Base-by-base conservation (phyloP, 2,329 filamentous ascomycete genomes). In the Fusarium sterilihyphosum region DNA sequence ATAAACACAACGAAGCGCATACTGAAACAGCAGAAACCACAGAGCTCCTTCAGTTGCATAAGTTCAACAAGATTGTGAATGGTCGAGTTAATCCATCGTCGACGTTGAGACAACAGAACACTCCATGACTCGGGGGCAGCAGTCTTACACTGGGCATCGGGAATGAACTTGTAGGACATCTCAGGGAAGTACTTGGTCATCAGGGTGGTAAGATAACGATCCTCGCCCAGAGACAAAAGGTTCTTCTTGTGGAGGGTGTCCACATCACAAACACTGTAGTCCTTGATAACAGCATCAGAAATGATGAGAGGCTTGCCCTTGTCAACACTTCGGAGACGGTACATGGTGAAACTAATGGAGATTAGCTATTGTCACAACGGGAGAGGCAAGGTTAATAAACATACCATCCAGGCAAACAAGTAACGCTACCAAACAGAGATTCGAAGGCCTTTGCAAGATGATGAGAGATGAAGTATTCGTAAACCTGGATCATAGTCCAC, bases 401-500 rank as follows among this genome's bases (percentile, higher is more conserved):
- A 86, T 90, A 98, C 96, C 96, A 99, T 89, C 96, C 96, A 74
- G 96, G 96, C 86, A 99, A 92, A 92, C 96, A 99, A 68, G 96
- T 99, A 70, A 99, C 96, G 83, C 94, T 97, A 81, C 95, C 96
- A 80, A 99, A 99, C 70, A 99, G 90, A 70, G 95, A 98, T 83
- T 99, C 96, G 81, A 99, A 99, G 71, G 96, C 94, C 86, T 99
- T 99, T 61, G 96, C 88, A 82, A 99, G 86, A 84, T 99, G 93
- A 88, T 99, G 96, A 37, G 96, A 98, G 81, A 99, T 99, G 83
- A 95, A 99, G 87, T 99, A 99, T 83, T 99, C 96, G 85, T 99
- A 99, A 74, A 99, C 96, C 83, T 99, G 96, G 80, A 99, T 99
- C 96, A 99, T 99, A 18, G 96, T 99, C 94, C 94, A 98, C 95